These are phyloP conservation scores for Teunomyces barrocoloradensis DNA, from an alignment of 805 yeast genomes.

Conservation along the genomic window DNA sequence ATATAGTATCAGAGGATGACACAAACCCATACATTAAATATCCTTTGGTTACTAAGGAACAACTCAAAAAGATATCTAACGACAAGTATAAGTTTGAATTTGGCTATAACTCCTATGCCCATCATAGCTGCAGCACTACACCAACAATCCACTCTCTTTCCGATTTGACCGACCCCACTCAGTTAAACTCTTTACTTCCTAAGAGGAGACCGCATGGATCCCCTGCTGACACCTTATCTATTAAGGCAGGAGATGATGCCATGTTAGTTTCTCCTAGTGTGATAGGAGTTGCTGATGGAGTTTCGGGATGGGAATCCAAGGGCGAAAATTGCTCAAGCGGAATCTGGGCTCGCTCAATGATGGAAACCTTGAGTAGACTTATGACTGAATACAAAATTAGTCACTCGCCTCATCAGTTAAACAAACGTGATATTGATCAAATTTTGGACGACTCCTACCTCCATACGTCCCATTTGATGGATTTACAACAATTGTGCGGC, in stretches of 20 bases:
- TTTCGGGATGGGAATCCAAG: slow-evolving; percentile 53
- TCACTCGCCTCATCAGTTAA: slow-evolving; percentile 37
- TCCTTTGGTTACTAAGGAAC: slow-evolving; percentile 40
- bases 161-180: slow-evolving; percentile 50
- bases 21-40: slow-evolving; percentile 39
- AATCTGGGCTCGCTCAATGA: slow-evolving; percentile 51
- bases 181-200: slow-evolving; percentile 44
- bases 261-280: slow-evolving; percentile 53
- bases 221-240: slow-evolving; percentile 50
- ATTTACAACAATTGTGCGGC: slow-evolving; percentile 44
- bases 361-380: slow-evolving; percentile 48
- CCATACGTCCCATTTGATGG: slow-evolving; percentile 52
- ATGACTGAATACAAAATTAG: slow-evolving; percentile 44
- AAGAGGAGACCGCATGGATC: slow-evolving; percentile 51
- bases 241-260: slow-evolving; percentile 58
- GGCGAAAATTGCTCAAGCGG: slow-evolving; percentile 44
- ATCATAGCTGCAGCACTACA: slow-evolving; percentile 38
- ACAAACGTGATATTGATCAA: slow-evolving; percentile 39
- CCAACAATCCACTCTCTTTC: slow-evolving; percentile 48
- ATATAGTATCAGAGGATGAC: slow-evolving; percentile 20
- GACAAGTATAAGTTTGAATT: slow-evolving; percentile 44
- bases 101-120: slow-evolving; percentile 46
- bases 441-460: slow-evolving; percentile 46
- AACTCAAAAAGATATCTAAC: slow-evolving; percentile 32
- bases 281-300: slow-evolving; percentile 56